A percentile compares a stretch with the other conserved stretches of the same genome.
phyloP scores from a whole-genome alignment of 2,329 filamentous ascomycete species.

The Aspergillus texensis region DNA sequence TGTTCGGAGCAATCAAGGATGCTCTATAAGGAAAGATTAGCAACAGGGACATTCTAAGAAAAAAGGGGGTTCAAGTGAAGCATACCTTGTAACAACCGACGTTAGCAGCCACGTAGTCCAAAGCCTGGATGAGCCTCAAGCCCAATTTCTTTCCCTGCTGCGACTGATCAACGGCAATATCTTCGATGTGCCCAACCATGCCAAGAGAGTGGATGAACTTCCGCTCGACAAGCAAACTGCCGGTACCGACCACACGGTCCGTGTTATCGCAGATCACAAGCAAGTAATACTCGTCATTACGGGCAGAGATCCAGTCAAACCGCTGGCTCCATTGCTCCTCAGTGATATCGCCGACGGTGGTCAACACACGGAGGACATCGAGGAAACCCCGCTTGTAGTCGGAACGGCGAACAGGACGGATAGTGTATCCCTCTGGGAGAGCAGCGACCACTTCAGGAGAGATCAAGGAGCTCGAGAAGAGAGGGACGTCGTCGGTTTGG shows the following conservation, averaged over 20 bases:
- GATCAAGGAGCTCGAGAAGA: conserved; percentile 79
- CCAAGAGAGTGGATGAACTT: conserved; percentile 62
- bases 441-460: conserved; percentile 71
- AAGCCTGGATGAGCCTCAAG: conserved; percentile 85
- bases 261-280: conserved; percentile 78
- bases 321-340: conserved; percentile 74
- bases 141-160: conserved; percentile 98
- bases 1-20: conserved; percentile 95
- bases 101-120: conserved; percentile 84
- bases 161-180: conserved; percentile 91
- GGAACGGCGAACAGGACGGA: conserved; percentile 75
- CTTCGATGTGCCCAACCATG: conserved; percentile 89
- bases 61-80: conserved; percentile 7
- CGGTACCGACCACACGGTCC: conserved; percentile 79
- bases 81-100: conserved; percentile 87
- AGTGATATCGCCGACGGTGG: conserved; percentile 85
- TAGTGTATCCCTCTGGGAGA: conserved; percentile 78
- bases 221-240: conserved; percentile 85
- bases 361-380: conserved; percentile 87
- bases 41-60: background rate
- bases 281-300: conserved; percentile 80
- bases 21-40: conserved; percentile 56
- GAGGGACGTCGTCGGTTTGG: conserved; percentile 53
- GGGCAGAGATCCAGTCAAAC: conserved; percentile 77
- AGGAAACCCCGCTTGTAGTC: conserved; percentile 86